Base-by-base conservation (phyloP, 2,329 filamentous ascomycete genomes). In the Aspergillus aculeatinus region DNA sequence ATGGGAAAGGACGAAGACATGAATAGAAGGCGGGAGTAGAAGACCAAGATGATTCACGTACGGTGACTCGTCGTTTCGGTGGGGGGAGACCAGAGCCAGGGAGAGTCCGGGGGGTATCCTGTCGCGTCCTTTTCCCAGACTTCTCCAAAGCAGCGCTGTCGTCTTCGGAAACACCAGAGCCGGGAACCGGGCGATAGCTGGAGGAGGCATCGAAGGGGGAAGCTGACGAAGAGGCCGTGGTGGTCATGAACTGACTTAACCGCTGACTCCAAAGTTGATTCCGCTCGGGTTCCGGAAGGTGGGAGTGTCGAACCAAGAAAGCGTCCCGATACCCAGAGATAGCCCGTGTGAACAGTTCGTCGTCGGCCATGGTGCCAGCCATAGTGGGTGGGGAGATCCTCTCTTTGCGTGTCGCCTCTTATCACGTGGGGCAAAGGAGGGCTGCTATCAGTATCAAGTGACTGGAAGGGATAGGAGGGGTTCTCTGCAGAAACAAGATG, bases 61-160 rank as follows among this genome's bases (percentile, higher is more conserved):
- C 77, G 75, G 73, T 77, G 72, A 75, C 76, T 75, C 76, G 75
- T 72, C 77, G 76, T 72, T 79, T 79, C 57, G 74, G 71, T 69
- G 68, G 70, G 55, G 70, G 75, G 63, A 71, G 69, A 71, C 71
- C 71, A 71, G 73, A 73, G 68, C 69, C 72, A 68, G 76, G 72
- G 57, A 75, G 63, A 55, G 72, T 77, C 66, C 74, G 73, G 55
- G 76, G 75, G 60, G 71, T 72, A 62, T 77, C 74, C 72, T 76
- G 75, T 73, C 78, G 73, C 69, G 69, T 65, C 64, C 74, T 72
- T 75, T 79, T 77, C 68, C 77, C 74, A 67, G 73, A 71, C 66
- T 72, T 73, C 59, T 72, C 72, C 57, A 68, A 60, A 49, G 63
- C 59, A 57, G 68, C 65, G 61, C 59, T 65, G 58, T 63, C 59